Conservation (phyloP, 148 eudicot genomes). For the Spergularia bocconei region DNA sequence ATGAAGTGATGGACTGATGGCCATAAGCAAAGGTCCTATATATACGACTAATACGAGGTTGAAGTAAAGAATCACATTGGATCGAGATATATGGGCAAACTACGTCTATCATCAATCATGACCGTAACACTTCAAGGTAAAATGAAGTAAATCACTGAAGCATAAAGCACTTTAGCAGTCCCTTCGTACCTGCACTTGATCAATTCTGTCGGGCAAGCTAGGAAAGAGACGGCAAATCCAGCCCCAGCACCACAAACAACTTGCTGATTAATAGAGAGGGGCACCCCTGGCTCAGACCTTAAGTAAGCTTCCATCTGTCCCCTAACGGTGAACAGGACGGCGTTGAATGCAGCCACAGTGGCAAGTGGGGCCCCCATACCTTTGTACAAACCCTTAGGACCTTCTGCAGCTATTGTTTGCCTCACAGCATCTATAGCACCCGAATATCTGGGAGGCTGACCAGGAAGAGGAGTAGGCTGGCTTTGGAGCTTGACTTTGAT, state of each 20-base stretch:
- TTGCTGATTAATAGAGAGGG: conserved; percentile 77
- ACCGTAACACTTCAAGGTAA: neutral
- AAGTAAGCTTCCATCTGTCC: conserved; percentile 80
- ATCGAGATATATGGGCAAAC: neutral
- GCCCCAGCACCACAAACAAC: conserved; percentile 81
- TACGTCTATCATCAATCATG: neutral
- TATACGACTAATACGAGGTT: too few relatives aligned
- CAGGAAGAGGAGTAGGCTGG: conserved; percentile 83
- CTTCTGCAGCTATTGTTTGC: conserved; percentile 87
- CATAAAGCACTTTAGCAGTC: neutral
- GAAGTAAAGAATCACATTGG: too few relatives aligned
- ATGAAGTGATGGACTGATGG: too few relatives aligned
- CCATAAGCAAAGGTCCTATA: too few relatives aligned
- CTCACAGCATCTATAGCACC: conserved; percentile 93
- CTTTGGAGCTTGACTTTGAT: conserved; percentile 98
- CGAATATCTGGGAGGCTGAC: conserved; percentile 67
- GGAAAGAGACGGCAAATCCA: conserved; percentile 85
- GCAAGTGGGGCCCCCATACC: conserved; percentile 99
- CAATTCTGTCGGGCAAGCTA: conserved; percentile 94
- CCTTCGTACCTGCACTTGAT: conserved; percentile 83
- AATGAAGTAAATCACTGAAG: too few relatives aligned
- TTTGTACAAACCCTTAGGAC: conserved; percentile 79
- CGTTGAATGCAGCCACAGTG: conserved; percentile 93
- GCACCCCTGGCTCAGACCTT: conserved; percentile 65
- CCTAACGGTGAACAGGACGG: conserved; percentile 77